phyloP scores from a whole-genome alignment of 345 rosid genomes.

The Salix brachista region DNA sequence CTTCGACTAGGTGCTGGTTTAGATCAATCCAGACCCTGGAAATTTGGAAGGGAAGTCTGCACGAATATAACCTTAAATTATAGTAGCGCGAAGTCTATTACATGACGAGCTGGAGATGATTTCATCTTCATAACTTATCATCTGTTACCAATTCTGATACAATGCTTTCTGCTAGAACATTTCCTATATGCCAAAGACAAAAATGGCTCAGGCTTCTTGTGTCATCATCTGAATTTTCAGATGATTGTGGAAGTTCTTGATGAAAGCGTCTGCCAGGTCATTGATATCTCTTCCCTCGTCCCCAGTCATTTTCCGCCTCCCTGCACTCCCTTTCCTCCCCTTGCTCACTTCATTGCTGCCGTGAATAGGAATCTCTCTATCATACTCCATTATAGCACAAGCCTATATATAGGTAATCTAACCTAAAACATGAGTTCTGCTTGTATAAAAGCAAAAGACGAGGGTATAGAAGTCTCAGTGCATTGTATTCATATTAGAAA shows the following conservation, averaged over 20 bases:
- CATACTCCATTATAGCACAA: neutral
- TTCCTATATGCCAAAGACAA: neutral
- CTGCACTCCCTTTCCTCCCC: neutral
- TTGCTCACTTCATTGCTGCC: neutral
- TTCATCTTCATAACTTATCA: neutral
- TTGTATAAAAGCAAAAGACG: neutral
- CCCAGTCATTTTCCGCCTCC: neutral
- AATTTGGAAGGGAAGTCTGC: no score
- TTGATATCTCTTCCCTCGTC: constrained; percentile 14
- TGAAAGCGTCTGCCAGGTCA: constrained; percentile 25
- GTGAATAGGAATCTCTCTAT: neutral
- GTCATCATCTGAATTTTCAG: neutral
- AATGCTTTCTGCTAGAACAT: neutral
- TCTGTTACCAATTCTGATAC: neutral
- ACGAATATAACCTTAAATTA: neutral
- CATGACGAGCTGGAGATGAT: neutral
- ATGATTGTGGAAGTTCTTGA: constrained; percentile 15
- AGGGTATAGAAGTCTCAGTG: neutral
- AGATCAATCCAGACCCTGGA: neutral
- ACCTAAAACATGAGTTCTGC: neutral
- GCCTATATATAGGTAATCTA: neutral
- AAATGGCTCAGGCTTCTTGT: neutral
- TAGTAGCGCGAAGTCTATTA: neutral
- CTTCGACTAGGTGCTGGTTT: neutral
- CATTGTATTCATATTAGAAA: neutral